A percentile compares a stretch with the other conserved stretches of the same genome.
phyloP scores from a whole-genome alignment of 2,329 filamentous ascomycete species.

The Fusarium chuoi region DNA sequence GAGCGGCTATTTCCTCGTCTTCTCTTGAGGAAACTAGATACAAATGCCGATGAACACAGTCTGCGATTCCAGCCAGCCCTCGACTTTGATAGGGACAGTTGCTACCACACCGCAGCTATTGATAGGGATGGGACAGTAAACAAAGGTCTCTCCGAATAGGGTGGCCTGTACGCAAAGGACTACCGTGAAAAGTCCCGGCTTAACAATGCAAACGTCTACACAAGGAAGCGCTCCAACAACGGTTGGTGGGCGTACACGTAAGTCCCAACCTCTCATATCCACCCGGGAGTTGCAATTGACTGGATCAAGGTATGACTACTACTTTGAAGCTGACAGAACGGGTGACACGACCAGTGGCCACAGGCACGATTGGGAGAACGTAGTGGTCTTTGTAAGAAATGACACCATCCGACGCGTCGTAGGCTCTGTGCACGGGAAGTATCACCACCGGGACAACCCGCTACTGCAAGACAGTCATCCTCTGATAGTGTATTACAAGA shows the following conservation, averaged over 20 bases:
- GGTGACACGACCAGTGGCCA: not conserved
- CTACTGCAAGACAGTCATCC: not conserved
- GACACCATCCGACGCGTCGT: not conserved
- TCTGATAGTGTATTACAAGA: not conserved
- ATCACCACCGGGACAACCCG: not conserved
- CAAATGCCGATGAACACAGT: not conserved
- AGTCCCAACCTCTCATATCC: not conserved
- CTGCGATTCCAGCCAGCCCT: not conserved
- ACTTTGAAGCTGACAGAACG: not conserved
- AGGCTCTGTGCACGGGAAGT: not conserved
- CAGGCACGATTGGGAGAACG: not conserved
- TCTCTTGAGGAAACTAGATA: not conserved
- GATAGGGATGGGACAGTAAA: not conserved
- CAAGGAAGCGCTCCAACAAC: constrained; percentile 2
- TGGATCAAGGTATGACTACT: not conserved
- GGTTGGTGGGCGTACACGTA: not conserved
- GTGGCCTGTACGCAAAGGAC: too few relatives aligned
- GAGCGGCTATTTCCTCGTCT: not conserved
- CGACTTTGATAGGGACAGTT: not conserved
- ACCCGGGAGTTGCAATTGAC: not conserved
- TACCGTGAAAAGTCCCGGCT: not conserved
- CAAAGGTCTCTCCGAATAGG: not conserved
- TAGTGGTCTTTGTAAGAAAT: not conserved
- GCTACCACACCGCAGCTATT: not conserved
- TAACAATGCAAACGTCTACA: not conserved